Evolutionary conservation across 345 rosid genomes (phyloP).

Genomic region (Physaria fendleri): DNA sequence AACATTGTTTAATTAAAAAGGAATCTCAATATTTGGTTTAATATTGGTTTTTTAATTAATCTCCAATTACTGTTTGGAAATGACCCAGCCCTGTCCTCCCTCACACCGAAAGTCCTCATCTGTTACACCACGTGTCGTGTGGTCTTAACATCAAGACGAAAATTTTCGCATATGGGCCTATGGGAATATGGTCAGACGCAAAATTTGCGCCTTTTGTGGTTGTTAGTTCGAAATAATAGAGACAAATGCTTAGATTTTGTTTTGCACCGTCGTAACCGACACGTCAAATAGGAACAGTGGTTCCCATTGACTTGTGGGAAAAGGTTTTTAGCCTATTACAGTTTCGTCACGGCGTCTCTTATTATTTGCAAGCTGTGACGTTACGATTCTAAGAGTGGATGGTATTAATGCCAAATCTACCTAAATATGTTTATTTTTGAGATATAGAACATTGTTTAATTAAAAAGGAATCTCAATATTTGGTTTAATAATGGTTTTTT

Average conservation of each 20-base stretch:
- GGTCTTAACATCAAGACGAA: background rate
- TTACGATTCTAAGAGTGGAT: constrained; percentile 5
- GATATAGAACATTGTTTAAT: background rate
- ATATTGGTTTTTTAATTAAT: background rate
- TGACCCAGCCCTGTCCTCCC: background rate
- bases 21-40: background rate
- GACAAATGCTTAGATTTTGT: constrained; percentile 2
- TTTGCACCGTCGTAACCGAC: constrained; percentile 12
- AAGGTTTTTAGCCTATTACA: background rate
- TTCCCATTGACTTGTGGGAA: background rate
- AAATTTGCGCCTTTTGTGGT: background rate
- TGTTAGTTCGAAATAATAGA: background rate
- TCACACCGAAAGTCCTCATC: constrained; percentile 9
- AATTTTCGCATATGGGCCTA: too few relatives aligned
- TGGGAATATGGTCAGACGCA: background rate
- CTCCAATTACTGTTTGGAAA: background rate
- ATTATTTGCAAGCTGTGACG: background rate
- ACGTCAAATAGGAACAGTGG: background rate
- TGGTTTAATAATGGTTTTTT: background rate
- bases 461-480: background rate
- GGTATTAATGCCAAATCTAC: background rate
- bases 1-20: background rate
- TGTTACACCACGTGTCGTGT: background rate
- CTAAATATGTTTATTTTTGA: background rate
- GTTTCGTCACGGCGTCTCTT: background rate